These are phyloP conservation scores for Harringtonia lauricola DNA, from an alignment of 2,329 filamentous ascomycete genomes.

Conservation along the genomic window DNA sequence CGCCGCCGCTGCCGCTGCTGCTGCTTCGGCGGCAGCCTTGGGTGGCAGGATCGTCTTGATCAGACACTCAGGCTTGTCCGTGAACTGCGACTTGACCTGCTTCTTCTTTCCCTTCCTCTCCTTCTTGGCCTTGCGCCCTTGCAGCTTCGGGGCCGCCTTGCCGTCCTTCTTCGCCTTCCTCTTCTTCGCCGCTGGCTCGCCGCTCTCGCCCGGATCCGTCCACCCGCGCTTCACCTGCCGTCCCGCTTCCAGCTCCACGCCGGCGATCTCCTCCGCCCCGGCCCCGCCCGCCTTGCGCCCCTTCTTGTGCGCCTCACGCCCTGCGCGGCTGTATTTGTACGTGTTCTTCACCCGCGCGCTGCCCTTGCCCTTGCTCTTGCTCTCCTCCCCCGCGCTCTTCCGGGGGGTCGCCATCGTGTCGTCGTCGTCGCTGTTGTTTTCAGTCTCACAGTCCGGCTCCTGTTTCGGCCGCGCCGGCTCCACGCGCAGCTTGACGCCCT, in stretches of 20 bases:
- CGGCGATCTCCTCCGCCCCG: conserved; percentile 36
- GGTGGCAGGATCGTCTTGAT: conserved; percentile 68
- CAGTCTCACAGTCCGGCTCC: too few species aligned
- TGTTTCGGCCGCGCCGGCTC: conserved; percentile 59
- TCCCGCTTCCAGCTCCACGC: conserved; percentile 59
- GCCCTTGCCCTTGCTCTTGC: conserved; percentile 13
- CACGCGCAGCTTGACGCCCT: conserved; percentile 73
- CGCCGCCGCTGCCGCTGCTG: neutral
- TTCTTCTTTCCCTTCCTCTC: conserved; percentile 32
- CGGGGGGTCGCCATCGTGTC: conserved; percentile 1
- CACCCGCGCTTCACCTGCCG: conserved; percentile 82
- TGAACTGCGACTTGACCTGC: conserved; percentile 63
- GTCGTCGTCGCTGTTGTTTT: conserved; percentile 27
- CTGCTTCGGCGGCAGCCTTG: conserved; percentile 24
- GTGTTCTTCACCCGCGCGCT: neutral
- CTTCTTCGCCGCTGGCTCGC: neutral
- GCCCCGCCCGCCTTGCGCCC: conserved; percentile 5
- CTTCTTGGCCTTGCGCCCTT: conserved; percentile 21
- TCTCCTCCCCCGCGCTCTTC: neutral
- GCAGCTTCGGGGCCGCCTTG: too few species aligned
- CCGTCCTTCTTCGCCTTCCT: conserved; percentile 20
- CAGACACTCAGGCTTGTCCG: conserved; percentile 67
- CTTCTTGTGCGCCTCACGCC: too few species aligned
- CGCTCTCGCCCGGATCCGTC: conserved; percentile 51
- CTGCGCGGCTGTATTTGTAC: neutral